These are phyloP conservation scores for Phycomyces blakesleeanus DNA, from an alignment of 192 early-diverging fungal genomes.

Conservation along the genomic window DNA sequence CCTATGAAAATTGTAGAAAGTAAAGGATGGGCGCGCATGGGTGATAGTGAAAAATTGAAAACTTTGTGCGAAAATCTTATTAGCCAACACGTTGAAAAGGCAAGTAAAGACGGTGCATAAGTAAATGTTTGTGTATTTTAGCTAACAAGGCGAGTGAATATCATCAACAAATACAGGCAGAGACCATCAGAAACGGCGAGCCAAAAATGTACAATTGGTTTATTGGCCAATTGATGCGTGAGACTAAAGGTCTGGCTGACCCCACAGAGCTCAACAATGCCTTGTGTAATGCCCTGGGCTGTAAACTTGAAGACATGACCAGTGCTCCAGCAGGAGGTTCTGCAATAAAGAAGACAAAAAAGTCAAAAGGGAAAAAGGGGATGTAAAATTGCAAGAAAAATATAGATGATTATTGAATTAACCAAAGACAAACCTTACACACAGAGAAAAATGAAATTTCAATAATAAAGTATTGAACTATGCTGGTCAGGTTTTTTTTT, in stretches of 20 bases:
- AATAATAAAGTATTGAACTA: too few relatives aligned
- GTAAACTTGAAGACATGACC: slow-evolving; percentile 4
- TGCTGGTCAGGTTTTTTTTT: too few relatives aligned
- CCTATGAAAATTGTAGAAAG: slow-evolving; percentile 57
- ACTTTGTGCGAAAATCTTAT: slow-evolving; percentile 44
- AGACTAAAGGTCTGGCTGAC: slow-evolving; percentile 75
- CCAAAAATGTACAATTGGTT: slow-evolving; percentile 72
- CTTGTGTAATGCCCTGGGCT: slow-evolving; percentile 41
- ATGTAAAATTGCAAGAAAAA: too few relatives aligned
- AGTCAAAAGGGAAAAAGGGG: too few relatives aligned
- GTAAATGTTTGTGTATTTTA: neutral
- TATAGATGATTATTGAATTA: too few relatives aligned
- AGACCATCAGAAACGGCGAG: slow-evolving; percentile 61
- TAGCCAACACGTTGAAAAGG: slow-evolving; percentile 39
- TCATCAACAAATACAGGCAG: slow-evolving; percentile 39
- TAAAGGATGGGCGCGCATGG: slow-evolving; percentile 57
- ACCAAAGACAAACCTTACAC: too few relatives aligned
- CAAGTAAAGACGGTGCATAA: slow-evolving; percentile 13
- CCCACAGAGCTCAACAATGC: slow-evolving; percentile 64
- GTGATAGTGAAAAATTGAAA: slow-evolving; percentile 38
- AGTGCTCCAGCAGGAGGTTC: neutral
- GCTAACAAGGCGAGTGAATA: neutral
- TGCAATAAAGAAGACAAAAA: too few relatives aligned
- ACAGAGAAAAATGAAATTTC: too few relatives aligned
- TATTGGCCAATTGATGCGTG: slow-evolving; percentile 77